Percentiles rank a stretch among this genome's conserved stretches.
Conservation (phyloP, 1,284 basidiomycete genomes). For the Sporisorium scitamineum region DNA sequence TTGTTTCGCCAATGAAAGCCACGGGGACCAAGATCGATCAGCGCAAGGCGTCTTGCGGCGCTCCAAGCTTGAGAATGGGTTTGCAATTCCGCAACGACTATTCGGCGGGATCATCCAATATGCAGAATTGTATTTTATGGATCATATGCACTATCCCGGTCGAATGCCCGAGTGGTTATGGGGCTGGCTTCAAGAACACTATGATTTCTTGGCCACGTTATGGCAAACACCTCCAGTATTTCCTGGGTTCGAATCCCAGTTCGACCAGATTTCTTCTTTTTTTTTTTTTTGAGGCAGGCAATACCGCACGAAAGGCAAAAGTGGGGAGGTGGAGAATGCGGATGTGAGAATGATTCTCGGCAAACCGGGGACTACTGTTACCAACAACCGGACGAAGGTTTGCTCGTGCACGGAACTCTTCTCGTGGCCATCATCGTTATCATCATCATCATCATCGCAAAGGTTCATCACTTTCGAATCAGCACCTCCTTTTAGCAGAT, state of each 20-base stretch:
- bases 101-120: background rate
- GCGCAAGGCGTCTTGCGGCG: too few relatives aligned
- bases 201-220: conserved; percentile 45
- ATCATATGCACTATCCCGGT: conserved; percentile 8
- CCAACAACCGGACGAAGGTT: background rate
- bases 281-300: background rate
- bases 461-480: too few relatives aligned
- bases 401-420: background rate
- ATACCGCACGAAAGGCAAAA: conserved; percentile 11
- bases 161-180: conserved; percentile 58
- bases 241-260: conserved; percentile 58
- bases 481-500: background rate
- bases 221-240: conserved; percentile 50
- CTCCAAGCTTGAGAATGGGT: too few relatives aligned
- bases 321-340: conserved; percentile 18
- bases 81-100: background rate
- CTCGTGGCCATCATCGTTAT: background rate
- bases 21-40: too few relatives aligned
- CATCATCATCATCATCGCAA: background rate
- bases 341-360: background rate
- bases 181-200: conserved; percentile 51
- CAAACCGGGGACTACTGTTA: conserved; percentile 2
- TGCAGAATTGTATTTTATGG: too few relatives aligned
- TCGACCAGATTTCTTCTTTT: conserved; percentile 38
- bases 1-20: too few relatives aligned